Evolutionary conservation across 768 basidiomycete genomes (phyloP), one percentile per base, ranked within the genome.

Genomic region (Rhizopogon sp.): DNA sequence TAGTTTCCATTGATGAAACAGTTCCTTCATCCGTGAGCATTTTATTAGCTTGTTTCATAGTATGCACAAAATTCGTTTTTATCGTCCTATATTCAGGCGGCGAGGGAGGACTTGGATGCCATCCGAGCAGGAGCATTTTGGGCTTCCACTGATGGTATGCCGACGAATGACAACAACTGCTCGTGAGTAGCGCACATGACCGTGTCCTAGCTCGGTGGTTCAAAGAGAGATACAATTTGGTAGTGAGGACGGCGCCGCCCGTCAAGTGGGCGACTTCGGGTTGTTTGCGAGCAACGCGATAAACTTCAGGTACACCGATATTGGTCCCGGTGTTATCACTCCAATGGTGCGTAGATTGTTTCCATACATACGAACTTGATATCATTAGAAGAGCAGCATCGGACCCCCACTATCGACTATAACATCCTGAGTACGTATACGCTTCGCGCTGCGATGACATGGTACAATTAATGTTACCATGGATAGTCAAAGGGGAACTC

Each of bases 361-460:
- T 11, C n/a, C 8, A 37, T 9, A 49, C 20, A 37, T 49, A 22
- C n/a, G 51, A 53, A 37, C 5, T 28, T 53, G 25, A 53, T 53
- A 10, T 11, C 20, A n/a, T 20, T 40, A 22, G 25, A 28, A 25
- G 4, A 35, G 29, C 11, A 55, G 54, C 54, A 70, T 45, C 60
- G 82, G 29, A 84, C 83, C 8, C 74, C 74, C 33, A 83, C 84
- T 14, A 61, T 85, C 54, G 83, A 86, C 61, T 80, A 81, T 61
- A 84, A 84, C 58, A 79, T 84, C 25, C 69, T 84, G 13, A 70
- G 82, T 81, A 56, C 57, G 77, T 59, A 5, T n/a, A 25, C 47
- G 0, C 9, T n/a, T 49, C 44, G 11, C 20, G 41, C 14, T n/a
- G 41, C 20, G 16, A 25, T 14, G 10, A 17, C 40, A 11, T n/a